Evolutionary conservation across 1,284 basidiomycete genomes (phyloP).

Genomic region (Ceratobasidium sp.): DNA sequence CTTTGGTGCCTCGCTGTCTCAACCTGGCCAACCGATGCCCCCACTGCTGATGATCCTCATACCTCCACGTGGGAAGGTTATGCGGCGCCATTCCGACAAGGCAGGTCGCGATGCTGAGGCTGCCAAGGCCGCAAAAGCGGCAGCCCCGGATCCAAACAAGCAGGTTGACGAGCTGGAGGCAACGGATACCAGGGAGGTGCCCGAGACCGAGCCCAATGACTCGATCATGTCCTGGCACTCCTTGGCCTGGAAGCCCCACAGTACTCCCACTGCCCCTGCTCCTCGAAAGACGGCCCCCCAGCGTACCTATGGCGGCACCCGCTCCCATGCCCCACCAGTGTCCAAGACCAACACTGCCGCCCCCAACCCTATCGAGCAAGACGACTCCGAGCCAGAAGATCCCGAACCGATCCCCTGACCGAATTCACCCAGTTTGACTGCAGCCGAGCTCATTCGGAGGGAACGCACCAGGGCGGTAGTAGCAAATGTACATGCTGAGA

Average conservation of each 20-base stretch:
- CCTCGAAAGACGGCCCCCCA: not conserved
- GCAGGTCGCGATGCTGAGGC: not conserved
- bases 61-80: not conserved
- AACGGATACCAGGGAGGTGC: not conserved
- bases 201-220: not conserved
- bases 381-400: not conserved
- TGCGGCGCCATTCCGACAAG: not conserved
- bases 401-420: not conserved
- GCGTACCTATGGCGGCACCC: not conserved
- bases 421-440: not conserved
- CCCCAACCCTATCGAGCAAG: too few relatives aligned
- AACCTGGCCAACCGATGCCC: not conserved
- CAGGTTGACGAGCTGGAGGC: not conserved
- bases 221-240: not conserved
- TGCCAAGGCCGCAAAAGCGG: not conserved
- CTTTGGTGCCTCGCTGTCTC: not conserved
- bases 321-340: not conserved
- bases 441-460: not conserved
- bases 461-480: not conserved
- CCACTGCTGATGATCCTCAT: not conserved
- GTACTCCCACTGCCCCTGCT: not conserved
- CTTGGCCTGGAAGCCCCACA: not conserved
- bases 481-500: not conserved
- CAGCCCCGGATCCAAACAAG: not conserved
- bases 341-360: not conserved